phyloP scores from a whole-genome alignment of 495 filamentous ascomycete genomes.

The Penicillium dipodomyicola region DNA sequence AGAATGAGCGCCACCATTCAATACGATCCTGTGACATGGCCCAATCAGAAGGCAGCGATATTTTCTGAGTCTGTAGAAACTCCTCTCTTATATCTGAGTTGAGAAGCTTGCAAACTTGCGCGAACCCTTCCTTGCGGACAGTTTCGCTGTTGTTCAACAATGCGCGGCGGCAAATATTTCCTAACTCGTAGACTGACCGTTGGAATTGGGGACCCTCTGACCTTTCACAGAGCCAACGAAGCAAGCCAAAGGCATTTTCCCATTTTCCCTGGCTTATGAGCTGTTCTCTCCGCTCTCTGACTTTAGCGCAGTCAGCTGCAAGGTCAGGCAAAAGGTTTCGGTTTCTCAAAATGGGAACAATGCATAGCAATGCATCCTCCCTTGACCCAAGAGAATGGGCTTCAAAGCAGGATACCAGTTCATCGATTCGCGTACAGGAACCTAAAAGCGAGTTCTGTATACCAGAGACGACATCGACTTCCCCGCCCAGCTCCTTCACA shows the following conservation, averaged over 20 bases:
- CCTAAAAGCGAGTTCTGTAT: constrained; percentile 20
- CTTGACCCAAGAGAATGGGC: constrained; percentile 23
- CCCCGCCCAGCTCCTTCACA: constrained; percentile 20
- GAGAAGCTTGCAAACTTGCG: constrained; percentile 8
- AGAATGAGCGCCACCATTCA: constrained; percentile 23
- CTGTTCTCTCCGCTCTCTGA: constrained; percentile 16
- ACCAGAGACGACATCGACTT: constrained; percentile 17
- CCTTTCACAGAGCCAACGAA: constrained; percentile 33
- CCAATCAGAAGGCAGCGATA: neutral
- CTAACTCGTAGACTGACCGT: constrained; percentile 29
- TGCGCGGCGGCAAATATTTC: constrained; percentile 30
- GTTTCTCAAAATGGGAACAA: constrained; percentile 29
- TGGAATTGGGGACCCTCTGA: constrained; percentile 29
- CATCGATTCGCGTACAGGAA: constrained; percentile 25
- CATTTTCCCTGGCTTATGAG: constrained; percentile 21
- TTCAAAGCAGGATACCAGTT: constrained; percentile 30
- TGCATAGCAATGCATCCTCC: constrained; percentile 40
- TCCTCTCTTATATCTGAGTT: constrained; percentile 17
- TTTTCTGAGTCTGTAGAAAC: constrained; percentile 1
- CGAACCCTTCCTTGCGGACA: constrained; percentile 18
- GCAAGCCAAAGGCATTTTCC: constrained; percentile 22
- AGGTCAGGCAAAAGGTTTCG: constrained; percentile 27
- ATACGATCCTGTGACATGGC: neutral
- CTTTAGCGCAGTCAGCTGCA: constrained; percentile 19
- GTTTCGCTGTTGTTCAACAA: constrained; percentile 14